Base-by-base conservation (phyloP, 2,329 filamentous ascomycete genomes). In the Aspergillus uvarum region DNA sequence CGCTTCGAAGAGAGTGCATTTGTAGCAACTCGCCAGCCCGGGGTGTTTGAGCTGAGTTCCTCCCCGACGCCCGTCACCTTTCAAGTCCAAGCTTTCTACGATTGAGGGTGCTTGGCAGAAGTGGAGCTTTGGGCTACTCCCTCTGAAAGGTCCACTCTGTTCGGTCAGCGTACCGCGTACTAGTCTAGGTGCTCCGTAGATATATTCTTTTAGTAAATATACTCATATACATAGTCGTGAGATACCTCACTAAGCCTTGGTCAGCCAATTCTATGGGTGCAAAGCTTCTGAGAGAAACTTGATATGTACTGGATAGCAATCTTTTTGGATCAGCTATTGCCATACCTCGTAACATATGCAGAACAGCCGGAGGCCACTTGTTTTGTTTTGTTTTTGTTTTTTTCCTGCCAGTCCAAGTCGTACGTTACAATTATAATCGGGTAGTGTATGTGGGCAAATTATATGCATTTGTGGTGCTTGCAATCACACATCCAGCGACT, bases 1-100 rank as follows among this genome's bases (percentile, higher is more conserved):
- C 63, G 63, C 58, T 53, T 63, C 60, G 62, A 56, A 65, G 54
- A 64, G 60, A 59, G 60, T 65, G 62, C 69, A 71, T 68, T 58
- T 26, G 58, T 26, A 24, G 58, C 22, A 22, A 29, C 26, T 29
- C 22, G 22, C 22, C 35, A 38, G 60, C 31, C 54, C 59, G 52
- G 51, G 29, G 48, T 21, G 50, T 21, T 2, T 38, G 21, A 31
- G 51, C 51, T n/a, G 19, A n/a, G 11, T 26, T 31, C 11, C 38
- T 42, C 12, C 14, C 29, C n/a, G 22, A 22, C 22, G 22, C 22
- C 22, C 22, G 22, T 56, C 38, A 47, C 42, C 52, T 26, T 54
- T 16, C 24, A 32, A 51, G 47, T 32, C n/a, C 8, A 29, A 49
- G 26, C 35, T 53, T 53, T 29, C 50, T 26, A 54, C 50, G 51